These are phyloP conservation scores for Fusarium robinianum DNA, from an alignment of 2,329 filamentous ascomycete species.

Conservation along the genomic window DNA sequence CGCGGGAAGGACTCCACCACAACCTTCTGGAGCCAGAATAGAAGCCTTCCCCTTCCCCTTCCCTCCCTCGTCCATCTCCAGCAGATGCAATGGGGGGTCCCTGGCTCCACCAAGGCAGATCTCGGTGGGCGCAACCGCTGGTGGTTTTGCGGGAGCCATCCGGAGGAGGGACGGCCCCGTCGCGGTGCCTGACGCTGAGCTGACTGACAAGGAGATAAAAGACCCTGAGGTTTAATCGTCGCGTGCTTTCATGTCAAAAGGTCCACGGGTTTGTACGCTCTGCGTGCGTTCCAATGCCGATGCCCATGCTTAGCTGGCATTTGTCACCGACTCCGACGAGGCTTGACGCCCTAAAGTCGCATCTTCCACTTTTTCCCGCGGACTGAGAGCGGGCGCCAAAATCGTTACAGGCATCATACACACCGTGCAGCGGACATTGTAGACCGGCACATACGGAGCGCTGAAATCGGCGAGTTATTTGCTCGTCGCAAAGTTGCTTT, in stretches of 20 bases:
- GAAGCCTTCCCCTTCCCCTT: constrained; percentile 35
- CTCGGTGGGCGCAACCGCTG: constrained; percentile 35
- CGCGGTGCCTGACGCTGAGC: constrained; percentile 26
- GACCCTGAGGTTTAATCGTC: constrained; percentile 27
- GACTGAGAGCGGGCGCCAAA: constrained; percentile 22
- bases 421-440: too few relatives aligned
- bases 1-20: constrained; percentile 37
- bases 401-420: too few relatives aligned
- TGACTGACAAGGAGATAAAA: constrained; percentile 24
- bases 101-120: constrained; percentile 37
- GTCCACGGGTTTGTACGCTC: too few relatives aligned
- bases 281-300: constrained; percentile 23
- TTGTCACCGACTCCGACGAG: constrained; percentile 21
- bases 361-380: constrained; percentile 19
- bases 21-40: constrained; percentile 39
- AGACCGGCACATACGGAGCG: too few relatives aligned
- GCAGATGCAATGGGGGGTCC: constrained; percentile 35
- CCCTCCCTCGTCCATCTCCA: constrained; percentile 32
- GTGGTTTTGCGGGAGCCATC: constrained; percentile 37
- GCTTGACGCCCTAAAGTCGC: too few relatives aligned
- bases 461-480: too few relatives aligned
- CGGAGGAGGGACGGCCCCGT: constrained; percentile 33
- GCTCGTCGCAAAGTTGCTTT: too few relatives aligned
- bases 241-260: too few relatives aligned
- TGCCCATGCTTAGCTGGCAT: constrained; percentile 13